Base-by-base conservation (phyloP, 345 rosid genomes). In the Eucalyptus sp. region DNA sequence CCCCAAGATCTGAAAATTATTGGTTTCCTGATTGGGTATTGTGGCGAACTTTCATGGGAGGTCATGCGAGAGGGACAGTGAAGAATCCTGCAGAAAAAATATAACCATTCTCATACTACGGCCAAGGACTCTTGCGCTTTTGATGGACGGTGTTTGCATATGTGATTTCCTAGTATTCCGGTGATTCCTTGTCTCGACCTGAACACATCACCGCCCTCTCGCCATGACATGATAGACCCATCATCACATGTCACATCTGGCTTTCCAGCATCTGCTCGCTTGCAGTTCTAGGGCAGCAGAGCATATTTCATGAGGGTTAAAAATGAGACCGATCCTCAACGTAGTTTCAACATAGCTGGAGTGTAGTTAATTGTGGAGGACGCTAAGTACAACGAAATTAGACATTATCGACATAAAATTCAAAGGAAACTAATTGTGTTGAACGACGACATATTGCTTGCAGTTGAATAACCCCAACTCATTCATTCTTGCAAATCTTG, bases 1-100 rank as follows among this genome's bases (percentile, higher is more conserved):
- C 27, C 16, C 49, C 48, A 54, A 4, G 51, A 24, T 29, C 22
- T 86, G 33, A 5, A 27, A 92, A 91, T 90, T 90, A 91, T 92
- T 88, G 90, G 87, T 90, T 93, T 90, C 94, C 94, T 84, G 86
- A 91, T 93, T 88, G 93, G 94, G 50, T 50, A 87, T 86, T 5
- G 54, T 37, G 16, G 14, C 79, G 5, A 49, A 49, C 52, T 86
- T 86, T 27, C 54, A 86, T 29, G 87, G 60, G 43, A 33, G 87
- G 87, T 41, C n/a, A 51, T 49, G 37, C 56, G 54, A 85, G 87
- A 27, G 12, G 43, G 87, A 27, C 56, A 85, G 56, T 5, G 83
- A 20, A 76, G 83, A 76, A 76, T 76, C 83, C 83, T 76, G 83
- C 83, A 33, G 14, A 22, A 20, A 76, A 76, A 27, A 37, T 11